These are phyloP conservation scores for Boletus pseudopeckii DNA, from an alignment of 768 basidiomycete species.

Conservation along the genomic window DNA sequence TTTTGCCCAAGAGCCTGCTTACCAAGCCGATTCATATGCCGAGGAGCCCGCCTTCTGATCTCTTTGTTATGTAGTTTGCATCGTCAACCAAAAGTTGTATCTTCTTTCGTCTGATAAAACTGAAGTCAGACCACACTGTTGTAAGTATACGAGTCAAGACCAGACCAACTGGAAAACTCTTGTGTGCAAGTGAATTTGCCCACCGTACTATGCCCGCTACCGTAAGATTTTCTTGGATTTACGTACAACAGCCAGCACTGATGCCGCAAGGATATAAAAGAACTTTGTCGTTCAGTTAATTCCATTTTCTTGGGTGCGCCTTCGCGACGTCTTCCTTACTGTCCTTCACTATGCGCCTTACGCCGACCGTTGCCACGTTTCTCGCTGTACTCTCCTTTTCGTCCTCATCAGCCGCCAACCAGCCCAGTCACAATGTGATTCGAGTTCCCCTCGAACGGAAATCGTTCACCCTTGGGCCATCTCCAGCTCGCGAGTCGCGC, in stretches of 20 bases:
- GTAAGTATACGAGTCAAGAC: background rate
- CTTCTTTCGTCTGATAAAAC: slow-evolving; percentile 1
- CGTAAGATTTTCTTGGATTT: background rate
- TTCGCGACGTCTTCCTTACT: background rate
- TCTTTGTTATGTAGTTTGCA: slow-evolving; percentile 17
- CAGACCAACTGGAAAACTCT: background rate
- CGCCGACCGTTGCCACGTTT: slow-evolving; percentile 9
- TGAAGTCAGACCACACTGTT: background rate
- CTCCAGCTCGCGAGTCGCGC: background rate
- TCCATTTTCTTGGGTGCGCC: background rate
- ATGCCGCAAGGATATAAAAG: background rate
- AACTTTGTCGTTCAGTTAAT: background rate
- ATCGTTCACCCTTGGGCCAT: background rate
- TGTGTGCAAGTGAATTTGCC: background rate
- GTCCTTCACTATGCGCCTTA: slow-evolving; percentile 19
- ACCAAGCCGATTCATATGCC: slow-evolving; percentile 40
- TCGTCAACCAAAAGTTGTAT: slow-evolving; percentile 15
- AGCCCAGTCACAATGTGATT: slow-evolving; percentile 1
- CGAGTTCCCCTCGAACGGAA: slow-evolving; percentile 26
- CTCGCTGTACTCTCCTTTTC: slow-evolving; percentile 17
- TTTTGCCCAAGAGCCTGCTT: slow-evolving; percentile 33
- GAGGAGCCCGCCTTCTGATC: slow-evolving; percentile 61
- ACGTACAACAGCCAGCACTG: background rate
- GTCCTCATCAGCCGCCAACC: slow-evolving; percentile 3
- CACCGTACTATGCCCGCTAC: background rate